Base-by-base conservation (phyloP, 805 yeast species). In the Cyberlindnera xylosilytica region DNA sequence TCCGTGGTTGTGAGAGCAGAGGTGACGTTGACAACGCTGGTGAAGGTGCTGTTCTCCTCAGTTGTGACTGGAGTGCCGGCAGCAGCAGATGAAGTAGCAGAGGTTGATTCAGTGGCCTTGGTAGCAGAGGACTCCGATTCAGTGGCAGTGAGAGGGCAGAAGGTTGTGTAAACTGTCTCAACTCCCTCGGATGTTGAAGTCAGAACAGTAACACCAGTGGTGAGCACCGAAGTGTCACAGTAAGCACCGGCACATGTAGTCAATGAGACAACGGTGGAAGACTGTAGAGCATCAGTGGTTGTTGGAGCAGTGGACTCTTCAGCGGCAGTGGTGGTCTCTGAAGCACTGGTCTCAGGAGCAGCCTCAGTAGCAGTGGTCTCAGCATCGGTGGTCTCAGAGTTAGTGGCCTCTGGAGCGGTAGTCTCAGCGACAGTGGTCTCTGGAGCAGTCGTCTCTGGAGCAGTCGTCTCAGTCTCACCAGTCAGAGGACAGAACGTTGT, bases 101-200 rank as follows among this genome's bases (percentile, higher is more conserved):
- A 27, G 13, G 30, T 27, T 9, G 13, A 6, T 6, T 6, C 30
- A 27, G 13, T 12, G 6, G 30, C n/a, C n/a, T 7, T n/a, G 18
- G 22, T 18, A 10, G 7, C 24, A 22, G 24, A 22, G 24, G 24
- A 8, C 24, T 22, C 24, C 9, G 22, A 15, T 19, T 29, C 19
- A 8, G 32, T 16, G 19, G 32, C 20, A 10, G 50, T 49, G 23
- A 62, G 44, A 32, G 73, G 72, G 51, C 69, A 64, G 61, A 64
- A 65, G 11, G 72, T 66, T 22, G 67, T 61, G 44, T 57, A 63
- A 8, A 35, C 42, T 9, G 66, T 58, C 16, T 46, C 47, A 8
- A 52, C 47, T 16, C 66, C 65, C 33, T 53, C 38, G 6, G 60
- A 54, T 9, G 58, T 48, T 6, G 53, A 36, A 1, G 63, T 58